These are phyloP conservation scores for Lactifluus rugatus DNA, from an alignment of 768 basidiomycete species.

Conservation along the genomic window DNA sequence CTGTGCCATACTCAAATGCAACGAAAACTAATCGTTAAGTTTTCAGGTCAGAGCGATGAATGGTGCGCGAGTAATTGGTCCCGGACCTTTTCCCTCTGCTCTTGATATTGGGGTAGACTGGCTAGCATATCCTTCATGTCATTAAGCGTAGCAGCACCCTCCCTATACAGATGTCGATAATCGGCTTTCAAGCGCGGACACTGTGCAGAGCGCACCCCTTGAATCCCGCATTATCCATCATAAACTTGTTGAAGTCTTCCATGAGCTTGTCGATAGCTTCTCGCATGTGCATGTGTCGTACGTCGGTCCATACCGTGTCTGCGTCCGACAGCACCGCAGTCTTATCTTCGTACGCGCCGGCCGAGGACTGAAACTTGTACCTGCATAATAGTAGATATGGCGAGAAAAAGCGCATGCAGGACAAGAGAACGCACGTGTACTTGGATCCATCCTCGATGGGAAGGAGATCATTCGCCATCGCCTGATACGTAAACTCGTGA, in stretches of 20 bases:
- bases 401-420: neutral
- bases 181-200: neutral
- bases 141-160: conserved; percentile 79
- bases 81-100: conserved; percentile 83
- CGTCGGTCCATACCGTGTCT: conserved; percentile 84
- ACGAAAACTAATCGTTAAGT: conserved; percentile 58
- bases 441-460: conserved; percentile 77
- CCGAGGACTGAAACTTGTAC: conserved; percentile 87
- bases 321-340: conserved; percentile 74
- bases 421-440: conserved; percentile 58
- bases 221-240: conserved; percentile 91
- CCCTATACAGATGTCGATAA: conserved; percentile 30
- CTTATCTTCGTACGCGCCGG: conserved; percentile 83
- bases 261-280: conserved; percentile 97
- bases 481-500: conserved; percentile 98
- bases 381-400: conserved; percentile 31
- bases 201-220: conserved; percentile 51
- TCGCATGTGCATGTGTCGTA: conserved; percentile 97
- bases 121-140: conserved; percentile 99
- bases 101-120: conserved; percentile 86
- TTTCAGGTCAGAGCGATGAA: neutral
- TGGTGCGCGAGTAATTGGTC: neutral
- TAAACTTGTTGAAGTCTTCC: conserved; percentile 90
- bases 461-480: conserved; percentile 93
- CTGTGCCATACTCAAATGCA: conserved; percentile 96